Evolutionary conservation across 2,329 filamentous ascomycete species (phyloP).

Genomic region (Colletotrichum siamense): DNA sequence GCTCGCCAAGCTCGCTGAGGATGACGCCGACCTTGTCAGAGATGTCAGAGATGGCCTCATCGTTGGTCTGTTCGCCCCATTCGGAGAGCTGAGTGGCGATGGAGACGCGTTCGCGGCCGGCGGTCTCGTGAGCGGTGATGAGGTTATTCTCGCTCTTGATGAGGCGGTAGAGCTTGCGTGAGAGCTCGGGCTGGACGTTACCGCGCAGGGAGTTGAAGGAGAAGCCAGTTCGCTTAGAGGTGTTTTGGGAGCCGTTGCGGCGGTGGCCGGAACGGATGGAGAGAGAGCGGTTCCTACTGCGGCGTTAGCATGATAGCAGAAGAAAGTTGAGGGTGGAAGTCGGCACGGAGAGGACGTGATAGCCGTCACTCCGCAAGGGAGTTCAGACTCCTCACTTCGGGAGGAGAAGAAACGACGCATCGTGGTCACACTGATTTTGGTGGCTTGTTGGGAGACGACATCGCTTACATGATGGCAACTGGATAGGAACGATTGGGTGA

Average conservation of each 20-base stretch:
- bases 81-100: conserved; percentile 93
- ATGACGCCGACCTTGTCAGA: conserved; percentile 96
- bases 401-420: conserved; percentile 15
- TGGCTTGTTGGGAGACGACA: background rate
- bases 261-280: conserved; percentile 73
- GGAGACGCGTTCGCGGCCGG: conserved; percentile 80
- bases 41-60: conserved; percentile 87
- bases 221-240: conserved; percentile 57
- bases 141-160: conserved; percentile 96
- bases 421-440: background rate
- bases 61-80: conserved; percentile 91
- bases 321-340: background rate
- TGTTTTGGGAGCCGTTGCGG: conserved; percentile 42
- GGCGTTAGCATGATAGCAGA: background rate
- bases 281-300: conserved; percentile 71
- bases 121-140: conserved; percentile 82
- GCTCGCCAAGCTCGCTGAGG: conserved; percentile 89
- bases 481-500: background rate
- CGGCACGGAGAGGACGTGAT: background rate
- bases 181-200: conserved; percentile 84
- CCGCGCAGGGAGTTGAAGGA: conserved; percentile 87
- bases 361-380: background rate
- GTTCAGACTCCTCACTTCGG: conserved; percentile 3
- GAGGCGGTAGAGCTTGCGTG: conserved; percentile 85
- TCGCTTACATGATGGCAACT: conserved; percentile 12